Evolutionary conservation across 352 stramenopile species (phyloP), one percentile per base, ranked within the genome.

Genomic region (Globisporangium heterothallicum): DNA sequence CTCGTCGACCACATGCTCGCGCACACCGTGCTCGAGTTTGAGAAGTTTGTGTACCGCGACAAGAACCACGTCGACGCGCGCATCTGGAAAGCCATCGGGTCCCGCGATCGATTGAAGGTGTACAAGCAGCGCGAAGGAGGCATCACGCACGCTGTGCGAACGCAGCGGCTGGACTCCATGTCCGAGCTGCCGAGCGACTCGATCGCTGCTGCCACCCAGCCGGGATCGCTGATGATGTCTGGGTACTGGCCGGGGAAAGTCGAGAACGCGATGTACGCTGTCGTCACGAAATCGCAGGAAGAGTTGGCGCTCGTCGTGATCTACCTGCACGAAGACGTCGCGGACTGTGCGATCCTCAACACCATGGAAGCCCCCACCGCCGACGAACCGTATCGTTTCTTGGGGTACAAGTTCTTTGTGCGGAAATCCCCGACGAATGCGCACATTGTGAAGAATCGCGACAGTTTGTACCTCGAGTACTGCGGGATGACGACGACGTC

Each of bases 351-450:
- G 21, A 73, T 87, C 40, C 56, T 87, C 30, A 66, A 81, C 53
- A 72, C 64, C 21, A 64, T 88, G 48, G 74, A 84, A 51, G 56
- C 49, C 6, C 74, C 73, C 24, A 82, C 70, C 6, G 34, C 55
- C 0, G 56, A 66, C 10, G 42, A 74, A 8, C 77, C 77, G 0
- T 78, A 80, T 32, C 64, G 78, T n/a, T 84, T 82, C 42, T 63
- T 88, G 34, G 74, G 74, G 5, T 84, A 80, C 63, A 88, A 88
- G 60, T 88, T 75, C 55, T 69, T 86, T 34, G 74, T 78, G 42
- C 62, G 66, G 22, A 75, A 76, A 52, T 70, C 73, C 2, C 64
- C 71, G 6, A 78, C 60, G 25, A 66, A 70, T 30, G 69, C 63
- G 0, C 63, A 61, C 1, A 34, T 83, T 22, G 53, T 84, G 46